Base-by-base conservation (phyloP, 1,139 yeast species). In the Yamadazyma diddensiae region DNA sequence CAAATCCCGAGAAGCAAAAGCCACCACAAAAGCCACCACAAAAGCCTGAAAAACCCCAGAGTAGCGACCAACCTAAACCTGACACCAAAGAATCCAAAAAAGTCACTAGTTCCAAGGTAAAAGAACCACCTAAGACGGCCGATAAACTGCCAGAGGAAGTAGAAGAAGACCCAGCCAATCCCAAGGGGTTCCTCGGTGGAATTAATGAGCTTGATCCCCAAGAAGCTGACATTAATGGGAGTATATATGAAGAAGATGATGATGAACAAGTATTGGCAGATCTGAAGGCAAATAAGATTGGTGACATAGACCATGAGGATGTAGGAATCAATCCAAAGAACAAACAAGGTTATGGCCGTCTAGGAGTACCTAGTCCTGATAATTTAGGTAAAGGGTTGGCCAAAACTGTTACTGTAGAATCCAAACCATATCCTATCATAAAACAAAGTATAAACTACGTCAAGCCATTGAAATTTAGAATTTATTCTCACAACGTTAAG, bases 261-360 rank as follows among this genome's bases (percentile, higher is more conserved):
- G 47, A 42, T 23, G 46, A 44, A 27, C 47, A 43, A 12, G 33
- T 29, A 18, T 35, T 42, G 15, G 35, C 34, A n/a, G 28, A 38
- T 4, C 20, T 24, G 28, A 31, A 36, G 25, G 11, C 13, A n/a
- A 35, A 38, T 19, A 42, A 43, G 27, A 39, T 39, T 14, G 49
- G 44, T 3, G 31, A 37, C 9, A 34, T 39, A 12, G 45, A 43
- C 14, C 44, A 37, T 29, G 47, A 43, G 28, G 45, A 40, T 26
- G 13, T 25, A 7, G 40, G 34, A 7, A 28, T 33, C 17, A 36
- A 31, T 23, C 41, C 41, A 10, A 36, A 37, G 26, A 80, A 80
- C 29, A 55, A 69, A 30, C 69, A 73, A 39, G 83, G 84, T 0
- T 81, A 79, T 52, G 76, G 70, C 30, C 55, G 55, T 18, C 54